Percentiles rank a stretch among this genome's conserved stretches.
Conservation (phyloP, 345 rosid species). For the Acer campestre region DNA sequence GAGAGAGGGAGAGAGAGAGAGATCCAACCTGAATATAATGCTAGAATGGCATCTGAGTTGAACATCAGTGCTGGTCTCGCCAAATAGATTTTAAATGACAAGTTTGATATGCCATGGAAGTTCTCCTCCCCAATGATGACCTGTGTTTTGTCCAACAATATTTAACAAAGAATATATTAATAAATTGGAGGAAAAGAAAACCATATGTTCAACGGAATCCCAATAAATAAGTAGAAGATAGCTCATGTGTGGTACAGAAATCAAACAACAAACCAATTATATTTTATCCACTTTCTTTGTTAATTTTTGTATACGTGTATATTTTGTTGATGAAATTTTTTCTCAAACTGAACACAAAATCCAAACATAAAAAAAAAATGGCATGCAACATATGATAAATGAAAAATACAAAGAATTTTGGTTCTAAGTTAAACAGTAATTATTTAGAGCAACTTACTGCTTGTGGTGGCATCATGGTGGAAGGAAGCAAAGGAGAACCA, state of each 20-base stretch:
- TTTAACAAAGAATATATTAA: not conserved
- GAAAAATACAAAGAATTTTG: not conserved
- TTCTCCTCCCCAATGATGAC: constrained; percentile 70
- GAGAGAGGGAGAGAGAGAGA: constrained; percentile 18
- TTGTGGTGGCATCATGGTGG: constrained; percentile 59
- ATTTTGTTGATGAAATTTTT: not conserved
- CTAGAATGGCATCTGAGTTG: constrained; percentile 56
- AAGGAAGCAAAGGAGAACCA: constrained; percentile 79
- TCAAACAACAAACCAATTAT: not conserved
- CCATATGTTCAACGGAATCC: not conserved
- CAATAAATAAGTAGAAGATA: not conserved
- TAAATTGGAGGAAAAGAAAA: not conserved
- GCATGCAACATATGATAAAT: not conserved
- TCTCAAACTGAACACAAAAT: constrained; percentile 1
- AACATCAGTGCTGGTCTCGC: constrained; percentile 62
- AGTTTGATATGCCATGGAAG: constrained; percentile 51
- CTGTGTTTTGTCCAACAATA: constrained; percentile 35
- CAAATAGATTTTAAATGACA: constrained; percentile 63
- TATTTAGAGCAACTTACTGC: constrained; percentile 55
- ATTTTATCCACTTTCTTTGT: not conserved
- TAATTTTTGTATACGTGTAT: not conserved
- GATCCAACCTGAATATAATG: constrained; percentile 59
- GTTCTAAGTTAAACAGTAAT: not conserved
- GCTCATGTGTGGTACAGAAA: not conserved
- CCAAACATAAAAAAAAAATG: not conserved